Percentiles rank a stretch among this genome's conserved stretches.
phyloP scores from a whole-genome alignment of 2,329 filamentous ascomycete genomes.

The Tolypocladium endophyticum region DNA sequence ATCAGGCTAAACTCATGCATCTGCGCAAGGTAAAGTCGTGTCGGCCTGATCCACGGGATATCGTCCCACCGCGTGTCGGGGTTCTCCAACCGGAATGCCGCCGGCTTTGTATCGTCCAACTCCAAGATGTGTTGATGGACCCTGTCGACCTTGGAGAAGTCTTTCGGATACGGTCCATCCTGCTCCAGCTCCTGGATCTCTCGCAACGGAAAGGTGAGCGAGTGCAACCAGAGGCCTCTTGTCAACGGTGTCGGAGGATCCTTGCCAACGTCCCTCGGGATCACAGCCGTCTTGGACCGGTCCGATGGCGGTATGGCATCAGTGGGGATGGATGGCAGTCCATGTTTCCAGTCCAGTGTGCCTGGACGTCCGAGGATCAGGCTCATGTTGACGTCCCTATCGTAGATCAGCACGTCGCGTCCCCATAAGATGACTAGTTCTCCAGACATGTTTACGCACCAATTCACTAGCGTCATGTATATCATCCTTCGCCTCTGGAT shows the following conservation, averaged over 20 bases:
- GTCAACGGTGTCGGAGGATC: slow-evolving; percentile 49
- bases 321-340: slow-evolving; percentile 38
- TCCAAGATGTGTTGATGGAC: slow-evolving; percentile 41
- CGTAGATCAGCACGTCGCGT: background rate
- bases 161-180: slow-evolving; percentile 42
- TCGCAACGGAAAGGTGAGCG: slow-evolving; percentile 36
- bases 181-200: slow-evolving; percentile 46
- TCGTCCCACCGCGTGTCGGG: slow-evolving; percentile 47
- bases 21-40: slow-evolving; percentile 36
- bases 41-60: slow-evolving; percentile 37
- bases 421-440: background rate
- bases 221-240: slow-evolving; percentile 38
- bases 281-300: slow-evolving; percentile 35
- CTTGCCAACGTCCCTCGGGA: slow-evolving; percentile 30
- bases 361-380: slow-evolving; percentile 45
- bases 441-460: slow-evolving; percentile 10
- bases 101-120: slow-evolving; percentile 36
- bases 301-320: slow-evolving; percentile 40
- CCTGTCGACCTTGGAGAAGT: slow-evolving; percentile 41
- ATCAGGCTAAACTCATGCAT: slow-evolving; percentile 43
- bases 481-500: slow-evolving; percentile 44
- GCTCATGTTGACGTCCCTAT: slow-evolving; percentile 44
- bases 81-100: slow-evolving; percentile 42
- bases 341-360: slow-evolving; percentile 38
- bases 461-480: slow-evolving; percentile 42